Conservation (phyloP, 148 eudicot species). For the Rhododendron ferrugineum region DNA sequence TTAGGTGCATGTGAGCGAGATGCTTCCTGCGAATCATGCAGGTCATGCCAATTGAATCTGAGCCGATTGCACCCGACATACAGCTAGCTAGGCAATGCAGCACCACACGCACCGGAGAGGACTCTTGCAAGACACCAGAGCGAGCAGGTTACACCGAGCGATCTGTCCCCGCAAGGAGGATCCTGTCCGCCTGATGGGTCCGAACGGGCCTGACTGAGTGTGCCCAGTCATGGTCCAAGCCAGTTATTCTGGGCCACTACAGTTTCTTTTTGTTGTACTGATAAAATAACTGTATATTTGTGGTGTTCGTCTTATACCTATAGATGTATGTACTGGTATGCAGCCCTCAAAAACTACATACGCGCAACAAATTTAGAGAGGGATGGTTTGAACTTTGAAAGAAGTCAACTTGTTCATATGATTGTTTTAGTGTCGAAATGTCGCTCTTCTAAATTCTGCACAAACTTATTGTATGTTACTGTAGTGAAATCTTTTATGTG, state of each 20-base stretch:
- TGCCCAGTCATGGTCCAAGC: not conserved
- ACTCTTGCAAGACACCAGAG: not conserved
- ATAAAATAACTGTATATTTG: not conserved
- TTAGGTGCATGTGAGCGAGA: not conserved
- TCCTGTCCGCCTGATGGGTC: not conserved
- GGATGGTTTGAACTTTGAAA: no score
- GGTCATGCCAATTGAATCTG: not conserved
- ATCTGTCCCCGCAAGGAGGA: not conserved
- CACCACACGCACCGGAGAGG: not conserved
- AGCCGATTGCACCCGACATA: not conserved
- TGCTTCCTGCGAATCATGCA: not conserved
- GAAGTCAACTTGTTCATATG: not conserved
- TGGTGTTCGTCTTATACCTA: not conserved
- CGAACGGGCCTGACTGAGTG: not conserved
- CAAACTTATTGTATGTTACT: not conserved
- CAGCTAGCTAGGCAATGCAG: not conserved
- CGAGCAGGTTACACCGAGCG: not conserved
- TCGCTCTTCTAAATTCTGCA: not conserved
- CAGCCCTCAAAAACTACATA: not conserved
- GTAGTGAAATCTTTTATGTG: not conserved
- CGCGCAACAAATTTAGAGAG: not conserved
- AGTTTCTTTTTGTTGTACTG: not conserved
- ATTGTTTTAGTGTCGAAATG: not conserved
- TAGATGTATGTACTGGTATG: not conserved
- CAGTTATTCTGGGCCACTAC: not conserved